Evolutionary conservation across 2,329 filamentous ascomycete genomes (phyloP), one percentile per base, ranked within the genome.

Genomic region (Fusarium avenaceum): DNA sequence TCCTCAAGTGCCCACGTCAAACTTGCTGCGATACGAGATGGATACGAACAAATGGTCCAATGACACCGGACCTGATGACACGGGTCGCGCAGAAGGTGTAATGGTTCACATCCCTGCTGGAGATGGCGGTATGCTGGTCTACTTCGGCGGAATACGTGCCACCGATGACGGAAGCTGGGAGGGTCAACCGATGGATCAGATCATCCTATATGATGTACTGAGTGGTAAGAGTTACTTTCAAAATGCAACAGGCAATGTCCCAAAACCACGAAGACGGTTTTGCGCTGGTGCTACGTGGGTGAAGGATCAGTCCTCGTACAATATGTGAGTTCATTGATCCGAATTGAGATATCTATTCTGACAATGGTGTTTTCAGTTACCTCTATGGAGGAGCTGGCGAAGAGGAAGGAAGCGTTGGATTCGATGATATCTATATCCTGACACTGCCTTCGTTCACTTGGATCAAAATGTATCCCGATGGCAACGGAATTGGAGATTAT

Each of bases 201-300:
- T 90, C 35, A 82, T 86, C 57, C 73, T 91, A 4, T 90, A 87
- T 66, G 88, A 91, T 68, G 82, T 90, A 26, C 77, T 83, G 11
- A 87, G 83, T 40, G 82, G 81, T 2, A 85, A 84, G 71, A 89
- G 86, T 85, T 89, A 89, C 63, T 80, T 74, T 5, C 87, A 90
- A 69, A 84, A 78, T 9, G 85, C 88, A 3, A 81, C 80, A 0
- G 88, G 88, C 0, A 70, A 81, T 30, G 73, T 87, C 4, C 88
- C 88, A 3, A 76, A 77, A 19, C 76, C 81, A 68, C 80, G 88
- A 22, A 80, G 86, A 40, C 82, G 84, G 26, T 90, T 90, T 72
- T 90, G 88, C 72, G 86, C 86, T 4, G 89, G 87, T 45, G 86
- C 81, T 19, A 84, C 85, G 1, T 89, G 87, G 86, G 81, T 86